Evolutionary conservation across 73 alveolate species (phyloP).

Genomic region (Blepharisma stoltei): DNA sequence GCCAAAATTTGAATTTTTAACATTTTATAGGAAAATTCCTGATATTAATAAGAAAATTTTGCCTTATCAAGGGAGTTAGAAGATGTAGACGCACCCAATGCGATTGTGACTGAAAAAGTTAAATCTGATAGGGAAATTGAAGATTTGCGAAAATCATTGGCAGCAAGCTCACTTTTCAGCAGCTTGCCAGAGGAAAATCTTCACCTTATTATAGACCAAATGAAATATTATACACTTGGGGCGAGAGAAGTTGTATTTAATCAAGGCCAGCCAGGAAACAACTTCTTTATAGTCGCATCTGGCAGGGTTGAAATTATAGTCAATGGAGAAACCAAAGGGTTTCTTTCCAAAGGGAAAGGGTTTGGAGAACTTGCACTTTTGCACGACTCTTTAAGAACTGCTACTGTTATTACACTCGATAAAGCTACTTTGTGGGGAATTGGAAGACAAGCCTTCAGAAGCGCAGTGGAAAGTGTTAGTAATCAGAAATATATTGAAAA

Average conservation of each 20-base stretch:
- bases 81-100: too few relatives aligned
- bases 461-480: constrained; percentile 38
- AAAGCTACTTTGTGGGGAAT: constrained; percentile 80
- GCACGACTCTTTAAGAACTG: constrained; percentile 86
- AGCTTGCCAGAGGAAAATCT: not conserved
- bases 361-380: constrained; percentile 94
- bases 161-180: not conserved
- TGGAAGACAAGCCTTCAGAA: constrained; percentile 82
- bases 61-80: too few relatives aligned
- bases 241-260: not conserved
- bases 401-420: constrained; percentile 68
- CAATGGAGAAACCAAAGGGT: not conserved
- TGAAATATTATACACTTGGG: not conserved
- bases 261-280: not conserved
- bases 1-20: too few relatives aligned
- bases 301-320: not conserved
- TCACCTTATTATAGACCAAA: not conserved
- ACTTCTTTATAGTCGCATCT: not conserved
- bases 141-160: too few relatives aligned
- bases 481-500: constrained; percentile 35
- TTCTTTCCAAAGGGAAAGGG: constrained; percentile 61
- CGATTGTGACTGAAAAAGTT: too few relatives aligned
- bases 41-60: too few relatives aligned
- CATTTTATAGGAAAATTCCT: too few relatives aligned
- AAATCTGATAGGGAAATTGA: too few relatives aligned